These are phyloP conservation scores for Malus sylvestris DNA, from an alignment of 306 rosid genomes.

Conservation along the genomic window DNA sequence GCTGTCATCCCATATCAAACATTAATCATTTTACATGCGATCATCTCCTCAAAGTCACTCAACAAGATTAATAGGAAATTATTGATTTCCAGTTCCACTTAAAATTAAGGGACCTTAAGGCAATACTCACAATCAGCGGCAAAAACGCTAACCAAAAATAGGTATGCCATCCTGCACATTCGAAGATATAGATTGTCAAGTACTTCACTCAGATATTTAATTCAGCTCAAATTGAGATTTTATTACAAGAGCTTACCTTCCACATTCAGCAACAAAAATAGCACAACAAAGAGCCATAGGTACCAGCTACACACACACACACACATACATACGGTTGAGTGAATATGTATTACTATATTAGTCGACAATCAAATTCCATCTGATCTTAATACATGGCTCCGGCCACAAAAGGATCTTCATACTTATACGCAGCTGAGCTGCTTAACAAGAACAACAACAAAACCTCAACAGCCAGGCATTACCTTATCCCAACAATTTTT, in stretches of 20 bases:
- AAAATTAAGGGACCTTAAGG: background rate
- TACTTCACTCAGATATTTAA: no score
- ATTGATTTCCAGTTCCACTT: background rate
- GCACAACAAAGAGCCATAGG: conserved; percentile 90
- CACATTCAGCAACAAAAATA: conserved; percentile 67
- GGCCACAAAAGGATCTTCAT: background rate
- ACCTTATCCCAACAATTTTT: conserved; percentile 83
- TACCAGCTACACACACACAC: conserved; percentile 52
- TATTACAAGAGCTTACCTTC: conserved; percentile 40
- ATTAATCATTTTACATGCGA: conserved; percentile 2
- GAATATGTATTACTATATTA: background rate
- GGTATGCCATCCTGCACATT: conserved; percentile 76
- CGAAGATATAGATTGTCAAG: background rate
- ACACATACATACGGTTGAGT: background rate
- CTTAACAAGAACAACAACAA: background rate
- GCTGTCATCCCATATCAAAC: conserved; percentile 33
- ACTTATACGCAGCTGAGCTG: background rate
- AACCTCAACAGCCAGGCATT: conserved; percentile 2
- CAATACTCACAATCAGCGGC: conserved; percentile 68
- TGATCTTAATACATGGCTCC: background rate
- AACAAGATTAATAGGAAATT: background rate
- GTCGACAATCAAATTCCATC: conserved; percentile 3
- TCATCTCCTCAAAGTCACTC: conserved; percentile 9
- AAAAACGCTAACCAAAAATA: conserved; percentile 91
- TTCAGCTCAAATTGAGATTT: conserved; percentile 9